Evolutionary conservation across 306 rosid species (phyloP).

Genomic region (Senna siamea): DNA sequence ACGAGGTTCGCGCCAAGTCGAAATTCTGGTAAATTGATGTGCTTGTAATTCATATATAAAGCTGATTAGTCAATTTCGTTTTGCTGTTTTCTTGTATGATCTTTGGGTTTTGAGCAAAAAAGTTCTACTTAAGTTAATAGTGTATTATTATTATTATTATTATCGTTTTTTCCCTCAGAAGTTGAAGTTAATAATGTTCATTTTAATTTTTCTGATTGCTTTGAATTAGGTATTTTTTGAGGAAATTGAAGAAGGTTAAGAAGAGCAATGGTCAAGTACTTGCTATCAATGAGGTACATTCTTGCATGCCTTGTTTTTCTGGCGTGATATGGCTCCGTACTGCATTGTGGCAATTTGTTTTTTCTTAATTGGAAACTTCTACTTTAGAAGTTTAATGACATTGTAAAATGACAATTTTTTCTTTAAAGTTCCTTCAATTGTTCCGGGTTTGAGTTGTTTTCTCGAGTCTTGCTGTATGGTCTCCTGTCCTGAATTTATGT

Average conservation of each 20-base stretch:
- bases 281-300: conserved; percentile 58
- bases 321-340: neutral
- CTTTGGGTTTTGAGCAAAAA: neutral
- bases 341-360: neutral
- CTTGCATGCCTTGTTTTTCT: neutral
- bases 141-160: neutral
- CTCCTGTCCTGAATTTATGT: neutral
- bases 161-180: neutral
- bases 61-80: neutral
- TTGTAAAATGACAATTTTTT: neutral
- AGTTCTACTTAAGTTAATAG: neutral
- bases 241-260: conserved; percentile 91
- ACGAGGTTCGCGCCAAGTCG: conserved; percentile 95
- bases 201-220: neutral
- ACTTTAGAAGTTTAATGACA: neutral
- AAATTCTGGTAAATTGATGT: conserved; percentile 71
- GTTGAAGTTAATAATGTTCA: too few species aligned
- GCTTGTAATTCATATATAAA: neutral
- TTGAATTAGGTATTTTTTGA: conserved; percentile 75
- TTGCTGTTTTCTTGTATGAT: neutral
- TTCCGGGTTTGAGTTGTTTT: neutral
- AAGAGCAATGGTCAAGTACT: conserved; percentile 93
- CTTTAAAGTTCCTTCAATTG: neutral
- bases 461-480: neutral
- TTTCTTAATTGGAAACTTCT: neutral